Evolutionary conservation across 1,284 basidiomycete species (phyloP).

Genomic region (Ceratobasidium sp.): DNA sequence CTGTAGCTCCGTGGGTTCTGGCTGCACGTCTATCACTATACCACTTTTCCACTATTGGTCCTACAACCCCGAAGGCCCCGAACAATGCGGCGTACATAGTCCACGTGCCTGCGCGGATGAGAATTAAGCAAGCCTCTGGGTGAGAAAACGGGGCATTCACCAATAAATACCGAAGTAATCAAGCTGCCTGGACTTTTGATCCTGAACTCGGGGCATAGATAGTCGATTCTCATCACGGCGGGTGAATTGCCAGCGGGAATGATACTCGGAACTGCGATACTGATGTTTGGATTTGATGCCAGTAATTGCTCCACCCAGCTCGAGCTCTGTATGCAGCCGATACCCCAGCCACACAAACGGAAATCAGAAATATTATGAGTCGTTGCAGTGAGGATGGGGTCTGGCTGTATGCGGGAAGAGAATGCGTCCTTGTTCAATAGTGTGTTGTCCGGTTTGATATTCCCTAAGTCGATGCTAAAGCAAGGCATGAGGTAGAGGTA

Average conservation of each 20-base stretch:
- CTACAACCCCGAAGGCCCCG: conserved; percentile 11
- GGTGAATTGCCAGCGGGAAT: conserved; percentile 5
- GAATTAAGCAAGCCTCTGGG: no score
- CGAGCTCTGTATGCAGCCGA: not conserved
- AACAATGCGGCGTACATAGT: conserved; percentile 22
- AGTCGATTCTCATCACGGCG: conserved; percentile 20
- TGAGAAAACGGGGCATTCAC: not conserved
- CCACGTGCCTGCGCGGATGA: conserved; percentile 6
- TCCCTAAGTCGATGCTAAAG: conserved; percentile 25
- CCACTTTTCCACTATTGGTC: conserved; percentile 4
- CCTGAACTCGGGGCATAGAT: conserved; percentile 11
- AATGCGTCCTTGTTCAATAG: not conserved
- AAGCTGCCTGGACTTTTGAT: conserved; percentile 17
- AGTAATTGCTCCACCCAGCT: conserved; percentile 1
- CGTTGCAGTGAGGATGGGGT: not conserved
- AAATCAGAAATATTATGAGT: not conserved
- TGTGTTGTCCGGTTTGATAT: conserved; percentile 10
- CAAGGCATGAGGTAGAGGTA: not conserved
- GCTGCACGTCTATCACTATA: not conserved
- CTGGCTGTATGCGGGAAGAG: not conserved
- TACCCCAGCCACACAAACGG: not conserved
- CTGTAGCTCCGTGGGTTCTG: not conserved
- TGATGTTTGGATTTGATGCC: not conserved
- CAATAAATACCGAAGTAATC: conserved; percentile 21
- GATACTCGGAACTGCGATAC: conserved; percentile 2